These are phyloP conservation scores for Talaromyces sp. DNA, from an alignment of 2,329 filamentous ascomycete species.

Conservation along the genomic window DNA sequence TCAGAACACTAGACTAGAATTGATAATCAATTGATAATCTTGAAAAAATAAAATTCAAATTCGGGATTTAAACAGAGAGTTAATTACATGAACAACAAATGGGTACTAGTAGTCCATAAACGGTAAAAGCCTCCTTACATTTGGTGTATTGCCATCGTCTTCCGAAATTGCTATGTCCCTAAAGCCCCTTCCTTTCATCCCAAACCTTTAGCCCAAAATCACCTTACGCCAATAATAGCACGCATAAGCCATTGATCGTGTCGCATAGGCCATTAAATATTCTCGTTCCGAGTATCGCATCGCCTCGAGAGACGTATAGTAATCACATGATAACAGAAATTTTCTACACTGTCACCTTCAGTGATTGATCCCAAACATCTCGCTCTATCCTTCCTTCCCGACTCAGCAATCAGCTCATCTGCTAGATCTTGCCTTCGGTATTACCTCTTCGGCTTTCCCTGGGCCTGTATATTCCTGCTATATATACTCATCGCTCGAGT, in stretches of 20 bases:
- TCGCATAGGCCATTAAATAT: background rate
- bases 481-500: conserved; percentile 51
- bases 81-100: no score
- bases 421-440: conserved; percentile 35
- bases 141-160: no score
- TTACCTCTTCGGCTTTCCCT: conserved; percentile 29
- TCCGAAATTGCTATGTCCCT: no score
- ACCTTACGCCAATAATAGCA: background rate
- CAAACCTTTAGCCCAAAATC: no score
- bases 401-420: conserved; percentile 37
- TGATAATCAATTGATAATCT: no score
- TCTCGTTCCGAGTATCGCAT: background rate
- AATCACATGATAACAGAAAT: conserved; percentile 4
- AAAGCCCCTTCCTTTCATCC: no score
- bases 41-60: no score
- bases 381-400: conserved; percentile 36
- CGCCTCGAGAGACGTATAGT: no score
- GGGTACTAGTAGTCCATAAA: no score
- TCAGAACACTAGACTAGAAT: no score
- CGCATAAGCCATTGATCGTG: background rate
- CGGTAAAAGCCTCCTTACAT: no score
- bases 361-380: conserved; percentile 36
- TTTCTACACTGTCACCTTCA: background rate
- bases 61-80: no score
- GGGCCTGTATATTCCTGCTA: conserved; percentile 40